phyloP scores from a whole-genome alignment of 176 grass and related monocot species.

The Leersia perrieri region DNA sequence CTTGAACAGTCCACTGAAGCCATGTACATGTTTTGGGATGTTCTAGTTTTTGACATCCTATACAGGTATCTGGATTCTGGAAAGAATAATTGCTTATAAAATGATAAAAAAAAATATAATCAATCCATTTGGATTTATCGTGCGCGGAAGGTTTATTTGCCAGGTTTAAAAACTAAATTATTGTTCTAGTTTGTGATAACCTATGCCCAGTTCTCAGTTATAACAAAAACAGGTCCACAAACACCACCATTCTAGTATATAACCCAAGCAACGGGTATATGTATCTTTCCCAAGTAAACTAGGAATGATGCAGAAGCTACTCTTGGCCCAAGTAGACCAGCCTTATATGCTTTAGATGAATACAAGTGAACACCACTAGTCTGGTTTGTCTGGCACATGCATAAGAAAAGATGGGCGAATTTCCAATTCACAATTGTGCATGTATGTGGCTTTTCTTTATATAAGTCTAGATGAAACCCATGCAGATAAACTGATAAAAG shows the following conservation, averaged over 20 bases:
- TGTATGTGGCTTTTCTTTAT: not conserved
- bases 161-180: not conserved
- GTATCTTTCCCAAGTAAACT: not conserved
- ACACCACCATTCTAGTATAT: not conserved
- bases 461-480: not conserved
- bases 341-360: not conserved
- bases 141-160: not conserved
- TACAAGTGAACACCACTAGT: not conserved
- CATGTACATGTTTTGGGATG: not conserved
- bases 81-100: not conserved
- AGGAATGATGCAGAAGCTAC: not conserved
- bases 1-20: not conserved
- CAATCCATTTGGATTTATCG: not conserved
- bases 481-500: not conserved
- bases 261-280: not conserved
- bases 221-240: not conserved
- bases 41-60: not conserved
- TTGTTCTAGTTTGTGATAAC: not conserved
- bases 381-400: not conserved
- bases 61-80: not conserved
- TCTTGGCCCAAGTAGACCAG: not conserved
- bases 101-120: not conserved
- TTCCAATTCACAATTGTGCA: not conserved
- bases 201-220: not conserved
- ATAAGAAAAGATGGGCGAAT: not conserved